A percentile compares a stretch with the other conserved stretches of the same genome.
Conservation (phyloP, 1,139 yeast genomes). For the Entelexis paramagnoliae region DNA sequence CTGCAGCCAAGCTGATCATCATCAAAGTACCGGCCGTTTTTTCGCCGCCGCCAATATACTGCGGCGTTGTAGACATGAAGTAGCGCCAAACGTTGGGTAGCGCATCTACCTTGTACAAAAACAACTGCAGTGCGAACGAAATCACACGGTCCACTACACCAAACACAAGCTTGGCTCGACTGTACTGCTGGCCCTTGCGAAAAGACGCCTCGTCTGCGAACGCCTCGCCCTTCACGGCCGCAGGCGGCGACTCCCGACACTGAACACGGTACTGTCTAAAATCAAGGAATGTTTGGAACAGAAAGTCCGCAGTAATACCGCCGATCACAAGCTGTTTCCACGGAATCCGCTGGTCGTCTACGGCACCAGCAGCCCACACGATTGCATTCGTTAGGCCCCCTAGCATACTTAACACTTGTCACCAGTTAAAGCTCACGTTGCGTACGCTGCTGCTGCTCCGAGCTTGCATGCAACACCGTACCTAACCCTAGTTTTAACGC, state of each 20-base stretch:
- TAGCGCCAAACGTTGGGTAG: constrained; percentile 60
- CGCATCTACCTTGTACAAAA: constrained; percentile 49
- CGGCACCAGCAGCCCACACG: constrained; percentile 3
- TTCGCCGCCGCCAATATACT: constrained; percentile 47
- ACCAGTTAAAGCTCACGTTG: neutral
- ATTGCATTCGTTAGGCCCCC: constrained; percentile 1
- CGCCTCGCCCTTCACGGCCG: neutral
- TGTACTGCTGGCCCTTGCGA: constrained; percentile 65
- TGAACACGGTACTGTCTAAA: constrained; percentile 16
- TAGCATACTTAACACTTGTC: neutral
- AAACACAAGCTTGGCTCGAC: constrained; percentile 71
- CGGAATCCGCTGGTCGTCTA: constrained; percentile 6
- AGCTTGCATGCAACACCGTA: too few relatives aligned
- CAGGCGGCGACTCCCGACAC: constrained; percentile 7
- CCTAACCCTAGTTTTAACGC: too few relatives aligned
- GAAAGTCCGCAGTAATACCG: constrained; percentile 6
- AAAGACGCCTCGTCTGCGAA: constrained; percentile 54
- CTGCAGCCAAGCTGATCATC: constrained; percentile 39
- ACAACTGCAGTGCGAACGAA: constrained; percentile 47
- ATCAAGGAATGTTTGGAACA: constrained; percentile 12
- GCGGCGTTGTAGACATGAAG: constrained; percentile 34
- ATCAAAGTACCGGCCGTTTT: constrained; percentile 39
- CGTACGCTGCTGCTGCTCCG: too few relatives aligned
- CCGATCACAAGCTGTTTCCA: constrained; percentile 15
- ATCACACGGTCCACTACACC: constrained; percentile 47